Conservation (phyloP, 129 eudicot species). For the Arctium minus region DNA sequence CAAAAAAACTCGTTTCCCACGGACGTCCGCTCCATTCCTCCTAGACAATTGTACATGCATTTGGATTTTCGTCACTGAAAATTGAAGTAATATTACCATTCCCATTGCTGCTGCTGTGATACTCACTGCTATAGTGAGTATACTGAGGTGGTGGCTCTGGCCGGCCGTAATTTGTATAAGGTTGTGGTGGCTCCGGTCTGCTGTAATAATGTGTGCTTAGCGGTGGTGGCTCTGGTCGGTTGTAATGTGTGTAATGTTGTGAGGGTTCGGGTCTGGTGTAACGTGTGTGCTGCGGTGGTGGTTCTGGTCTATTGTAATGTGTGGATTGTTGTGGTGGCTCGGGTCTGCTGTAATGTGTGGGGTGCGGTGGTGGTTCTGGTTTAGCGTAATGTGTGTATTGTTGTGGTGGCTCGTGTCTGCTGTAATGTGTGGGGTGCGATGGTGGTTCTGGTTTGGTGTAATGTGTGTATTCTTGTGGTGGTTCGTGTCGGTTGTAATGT, state of each 20-base stretch:
- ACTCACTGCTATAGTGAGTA: conserved; percentile 29
- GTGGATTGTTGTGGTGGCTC: conserved; percentile 27
- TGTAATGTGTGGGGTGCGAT: conserved; percentile 21
- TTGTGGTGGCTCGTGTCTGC: conserved; percentile 24
- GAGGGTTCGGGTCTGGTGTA: conserved; percentile 37
- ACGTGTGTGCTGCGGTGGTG: conserved; percentile 22
- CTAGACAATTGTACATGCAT: conserved; percentile 76
- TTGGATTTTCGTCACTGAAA: conserved; percentile 93
- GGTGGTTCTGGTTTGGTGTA: conserved; percentile 37
- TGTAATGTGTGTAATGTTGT: conserved; percentile 30
- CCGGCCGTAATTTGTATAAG: conserved; percentile 22
- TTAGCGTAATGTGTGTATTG: conserved; percentile 26
- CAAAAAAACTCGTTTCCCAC: conserved; percentile 10
- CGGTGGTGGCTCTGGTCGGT: conserved; percentile 22
- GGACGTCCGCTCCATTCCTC: neutral
- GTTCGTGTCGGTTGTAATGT: conserved; percentile 23
- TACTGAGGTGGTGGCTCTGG: conserved; percentile 27
- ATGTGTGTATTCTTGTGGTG: conserved; percentile 28
- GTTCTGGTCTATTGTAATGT: conserved; percentile 18
- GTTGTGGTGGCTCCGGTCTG: conserved; percentile 14
- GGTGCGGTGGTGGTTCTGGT: conserved; percentile 28
- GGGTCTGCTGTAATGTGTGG: conserved; percentile 16
- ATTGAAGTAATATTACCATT: conserved; percentile 69
- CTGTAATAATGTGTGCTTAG: conserved; percentile 27
- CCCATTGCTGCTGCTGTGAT: conserved; percentile 34